These are phyloP conservation scores for Chrysanthemum makinoi DNA, from an alignment of 129 eudicot species.

Conservation along the genomic window DNA sequence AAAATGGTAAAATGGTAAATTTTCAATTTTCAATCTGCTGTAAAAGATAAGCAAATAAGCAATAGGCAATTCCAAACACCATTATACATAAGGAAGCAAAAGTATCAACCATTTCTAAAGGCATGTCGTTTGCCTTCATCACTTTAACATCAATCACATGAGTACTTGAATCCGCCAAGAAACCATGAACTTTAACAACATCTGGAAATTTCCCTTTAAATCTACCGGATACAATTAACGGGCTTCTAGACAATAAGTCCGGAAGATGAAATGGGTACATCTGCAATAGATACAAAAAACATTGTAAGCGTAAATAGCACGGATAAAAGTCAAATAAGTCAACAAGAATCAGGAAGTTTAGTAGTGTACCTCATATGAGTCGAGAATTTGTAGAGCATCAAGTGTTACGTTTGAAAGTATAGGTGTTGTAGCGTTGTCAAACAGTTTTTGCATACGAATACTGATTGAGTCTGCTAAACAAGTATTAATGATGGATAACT, in stretches of 20 bases:
- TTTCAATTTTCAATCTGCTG: neutral
- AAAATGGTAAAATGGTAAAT: neutral
- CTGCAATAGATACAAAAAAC: constrained; percentile 37
- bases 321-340: neutral
- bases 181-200: constrained; percentile 50
- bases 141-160: constrained; percentile 52
- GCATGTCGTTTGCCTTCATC: constrained; percentile 46
- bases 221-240: constrained; percentile 81
- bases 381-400: constrained; percentile 51
- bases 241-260: constrained; percentile 53
- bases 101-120: constrained; percentile 66
- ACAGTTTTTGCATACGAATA: constrained; percentile 52
- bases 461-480: constrained; percentile 56
- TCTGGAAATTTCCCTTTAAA: constrained; percentile 62
- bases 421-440: constrained; percentile 50
- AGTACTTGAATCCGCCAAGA: constrained; percentile 54
- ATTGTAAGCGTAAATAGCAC: neutral
- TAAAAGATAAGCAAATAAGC: neutral
- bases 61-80: no score
- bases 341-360: neutral
- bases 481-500: constrained; percentile 1
- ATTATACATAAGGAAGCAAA: neutral
- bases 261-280: constrained; percentile 53
- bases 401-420: constrained; percentile 63
- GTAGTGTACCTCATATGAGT: constrained; percentile 59